Conservation (phyloP, 768 basidiomycete species). For the Naematelia encephala region DNA sequence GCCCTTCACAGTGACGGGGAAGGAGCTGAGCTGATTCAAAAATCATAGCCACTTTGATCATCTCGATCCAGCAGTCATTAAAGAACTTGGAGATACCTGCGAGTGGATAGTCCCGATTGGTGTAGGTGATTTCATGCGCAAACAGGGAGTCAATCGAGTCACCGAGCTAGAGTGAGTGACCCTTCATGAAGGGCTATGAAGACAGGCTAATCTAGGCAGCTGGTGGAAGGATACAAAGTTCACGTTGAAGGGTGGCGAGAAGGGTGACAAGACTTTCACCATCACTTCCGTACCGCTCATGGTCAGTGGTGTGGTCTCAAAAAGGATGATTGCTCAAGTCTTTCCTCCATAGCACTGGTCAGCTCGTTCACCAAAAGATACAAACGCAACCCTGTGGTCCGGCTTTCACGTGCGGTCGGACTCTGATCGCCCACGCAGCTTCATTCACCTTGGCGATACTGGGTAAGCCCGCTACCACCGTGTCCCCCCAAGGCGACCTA, state of each 20-base stretch:
- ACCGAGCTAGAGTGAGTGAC: conserved; percentile 44
- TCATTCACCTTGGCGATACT: conserved; percentile 49
- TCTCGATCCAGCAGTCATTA: conserved; percentile 43
- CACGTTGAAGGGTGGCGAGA: conserved; percentile 17
- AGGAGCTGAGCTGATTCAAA: no score
- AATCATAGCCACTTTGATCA: conserved; percentile 51
- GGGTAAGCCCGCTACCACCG: conserved; percentile 27
- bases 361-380: conserved; percentile 44
- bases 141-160: conserved; percentile 41
- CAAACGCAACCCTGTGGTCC: conserved; percentile 49
- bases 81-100: conserved; percentile 44
- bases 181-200: neutral
- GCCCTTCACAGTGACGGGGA: no score
- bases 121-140: conserved; percentile 35
- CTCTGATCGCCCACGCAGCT: conserved; percentile 22
- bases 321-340: neutral
- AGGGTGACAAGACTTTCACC: conserved; percentile 30
- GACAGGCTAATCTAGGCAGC: conserved; percentile 21
- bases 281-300: conserved; percentile 44
- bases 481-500: neutral
- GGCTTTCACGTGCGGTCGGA: conserved; percentile 43
- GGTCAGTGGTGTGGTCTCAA: conserved; percentile 23
- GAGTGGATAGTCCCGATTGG: conserved; percentile 50
- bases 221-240: conserved; percentile 48
- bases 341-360: conserved; percentile 43